These are phyloP conservation scores for Entomophthora muscae DNA, from an alignment of 371 early-diverging fungal genomes.

Conservation along the genomic window DNA sequence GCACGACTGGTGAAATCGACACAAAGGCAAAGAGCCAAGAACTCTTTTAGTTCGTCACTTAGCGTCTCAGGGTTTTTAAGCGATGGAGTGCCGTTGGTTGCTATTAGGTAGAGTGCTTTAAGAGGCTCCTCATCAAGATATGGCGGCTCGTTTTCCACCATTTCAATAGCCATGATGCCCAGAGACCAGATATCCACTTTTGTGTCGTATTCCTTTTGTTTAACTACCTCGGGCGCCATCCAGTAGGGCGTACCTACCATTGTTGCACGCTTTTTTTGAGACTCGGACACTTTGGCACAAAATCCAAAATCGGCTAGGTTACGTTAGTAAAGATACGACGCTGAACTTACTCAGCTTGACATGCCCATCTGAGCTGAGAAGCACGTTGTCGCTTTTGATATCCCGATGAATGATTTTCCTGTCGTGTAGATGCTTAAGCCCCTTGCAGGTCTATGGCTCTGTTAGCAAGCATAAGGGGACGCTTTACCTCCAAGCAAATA, in stretches of 20 bases:
- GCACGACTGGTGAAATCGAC: slow-evolving; percentile 80
- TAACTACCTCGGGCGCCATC: slow-evolving; percentile 89
- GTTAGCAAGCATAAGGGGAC: slow-evolving; percentile 3
- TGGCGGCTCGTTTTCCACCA: slow-evolving; percentile 96
- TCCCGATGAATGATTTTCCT: slow-evolving; percentile 92
- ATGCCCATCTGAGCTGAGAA: slow-evolving; percentile 67
- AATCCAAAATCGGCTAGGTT: slow-evolving; percentile 73
- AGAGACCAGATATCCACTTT: slow-evolving; percentile 89
- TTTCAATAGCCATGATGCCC: slow-evolving; percentile 93
- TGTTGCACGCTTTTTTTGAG: slow-evolving; percentile 76
- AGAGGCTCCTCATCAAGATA: slow-evolving; percentile 89
- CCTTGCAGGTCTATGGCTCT: slow-evolving; percentile 43
- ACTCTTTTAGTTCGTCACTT: slow-evolving; percentile 65
- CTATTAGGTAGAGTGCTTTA: slow-evolving; percentile 87
- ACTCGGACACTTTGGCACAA: slow-evolving; percentile 78
- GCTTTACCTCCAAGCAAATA: slow-evolving; percentile 60
- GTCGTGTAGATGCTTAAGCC: slow-evolving; percentile 79
- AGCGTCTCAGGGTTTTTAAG: slow-evolving; percentile 71
- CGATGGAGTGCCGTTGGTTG: slow-evolving; percentile 92
- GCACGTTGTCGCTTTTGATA: slow-evolving; percentile 91
- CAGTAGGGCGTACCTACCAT: slow-evolving; percentile 95
- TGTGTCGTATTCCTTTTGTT: slow-evolving; percentile 73
- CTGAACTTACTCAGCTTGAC: slow-evolving; percentile 72
- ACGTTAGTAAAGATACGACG: not conserved
- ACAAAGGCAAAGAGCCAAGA: slow-evolving; percentile 72